Evolutionary conservation across 768 basidiomycete genomes (phyloP), one percentile per base, ranked within the genome.

Genomic region (Lyophyllum shimeji): DNA sequence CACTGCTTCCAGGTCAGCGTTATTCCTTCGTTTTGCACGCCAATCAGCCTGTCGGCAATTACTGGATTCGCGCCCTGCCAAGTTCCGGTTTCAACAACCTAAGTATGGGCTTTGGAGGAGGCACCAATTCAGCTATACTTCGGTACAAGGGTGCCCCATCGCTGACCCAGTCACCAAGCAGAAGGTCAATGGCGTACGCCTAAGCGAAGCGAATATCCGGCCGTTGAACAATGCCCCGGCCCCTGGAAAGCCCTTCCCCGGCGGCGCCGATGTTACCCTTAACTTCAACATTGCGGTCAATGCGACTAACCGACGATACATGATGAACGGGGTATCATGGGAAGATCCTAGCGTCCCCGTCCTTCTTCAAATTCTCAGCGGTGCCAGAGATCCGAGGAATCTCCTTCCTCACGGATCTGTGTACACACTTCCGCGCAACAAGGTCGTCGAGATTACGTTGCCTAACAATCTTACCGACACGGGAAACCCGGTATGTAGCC

Each of bases 281-380:
- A 62, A 62, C 31, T 31, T 69, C 25, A 59, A 50, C 8, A 45
- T 67, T 9, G 49, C 50, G 12, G 64, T 69, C 54, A 56, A 58
- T 23, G 8, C 13, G 44, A 47, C 48, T 11, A 44, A 34, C n/a
- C 24, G 47, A 6, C 47, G 52, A n/a, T 73, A 68, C 57, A 60
- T 46, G 5, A 60, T 74, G 25, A 76, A 77, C 53, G 67, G 67
- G 4, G 63, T 58, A 0, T 50, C 61, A 3, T 77, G 70, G 29
- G 29, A 4, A 9, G 60, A 71, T 2, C 82, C 83, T 0, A 69
- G 71, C 0, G 66, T 77, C 0, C 83, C 84, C 0, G 76, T 84
- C 7, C 74, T 84, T 7, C 74, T 84, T 18, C 84, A 86, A 59
- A 79, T 85, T 39, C 63, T 86, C 37, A 83, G 78, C 49, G 85